Conservation (phyloP, 1,139 yeast species). For the Taphrina flavorubra region DNA sequence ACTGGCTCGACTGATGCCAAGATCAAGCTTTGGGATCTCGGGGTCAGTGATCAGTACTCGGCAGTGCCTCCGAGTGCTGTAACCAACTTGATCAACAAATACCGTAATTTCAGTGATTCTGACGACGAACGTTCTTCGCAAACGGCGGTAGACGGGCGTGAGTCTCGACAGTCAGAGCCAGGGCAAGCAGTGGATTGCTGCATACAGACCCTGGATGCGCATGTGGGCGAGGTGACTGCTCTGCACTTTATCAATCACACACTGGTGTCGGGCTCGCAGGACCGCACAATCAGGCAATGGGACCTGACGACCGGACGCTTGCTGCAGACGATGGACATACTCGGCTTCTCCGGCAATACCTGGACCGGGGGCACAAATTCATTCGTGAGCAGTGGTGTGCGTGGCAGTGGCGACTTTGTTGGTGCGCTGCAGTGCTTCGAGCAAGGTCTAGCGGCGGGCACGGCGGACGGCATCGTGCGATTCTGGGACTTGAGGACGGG, state of each 20-base stretch:
- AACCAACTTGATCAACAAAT: slow-evolving; percentile 32
- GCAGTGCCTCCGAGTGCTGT: slow-evolving; percentile 19
- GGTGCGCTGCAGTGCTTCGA: slow-evolving; percentile 69
- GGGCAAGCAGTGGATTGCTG: slow-evolving; percentile 48
- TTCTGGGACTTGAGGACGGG: slow-evolving; percentile 78
- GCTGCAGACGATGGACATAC: slow-evolving; percentile 64
- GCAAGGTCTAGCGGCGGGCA: slow-evolving; percentile 76
- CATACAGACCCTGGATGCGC: slow-evolving; percentile 63
- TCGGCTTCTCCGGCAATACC: slow-evolving; percentile 46
- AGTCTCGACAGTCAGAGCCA: slow-evolving; percentile 10
- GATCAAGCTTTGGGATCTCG: slow-evolving; percentile 65
- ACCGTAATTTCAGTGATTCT: slow-evolving; percentile 27
- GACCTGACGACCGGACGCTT: slow-evolving; percentile 64
- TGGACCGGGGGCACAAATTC: slow-evolving; percentile 18
- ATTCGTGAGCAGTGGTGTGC: slow-evolving; percentile 8
- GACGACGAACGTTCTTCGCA: slow-evolving; percentile 46
- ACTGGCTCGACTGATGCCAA: slow-evolving; percentile 71
- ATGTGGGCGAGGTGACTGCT: slow-evolving; percentile 68
- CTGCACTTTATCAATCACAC: slow-evolving; percentile 60
- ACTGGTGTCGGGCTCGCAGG: slow-evolving; percentile 65
- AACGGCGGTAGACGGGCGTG: slow-evolving; percentile 49
- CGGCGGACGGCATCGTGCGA: slow-evolving; percentile 74
- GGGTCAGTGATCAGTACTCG: slow-evolving; percentile 48
- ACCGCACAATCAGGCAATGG: slow-evolving; percentile 67
- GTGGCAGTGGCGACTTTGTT: slow-evolving; percentile 54